Evolutionary conservation across 345 rosid species (phyloP).

Genomic region (Chamaenerion angustifolium): DNA sequence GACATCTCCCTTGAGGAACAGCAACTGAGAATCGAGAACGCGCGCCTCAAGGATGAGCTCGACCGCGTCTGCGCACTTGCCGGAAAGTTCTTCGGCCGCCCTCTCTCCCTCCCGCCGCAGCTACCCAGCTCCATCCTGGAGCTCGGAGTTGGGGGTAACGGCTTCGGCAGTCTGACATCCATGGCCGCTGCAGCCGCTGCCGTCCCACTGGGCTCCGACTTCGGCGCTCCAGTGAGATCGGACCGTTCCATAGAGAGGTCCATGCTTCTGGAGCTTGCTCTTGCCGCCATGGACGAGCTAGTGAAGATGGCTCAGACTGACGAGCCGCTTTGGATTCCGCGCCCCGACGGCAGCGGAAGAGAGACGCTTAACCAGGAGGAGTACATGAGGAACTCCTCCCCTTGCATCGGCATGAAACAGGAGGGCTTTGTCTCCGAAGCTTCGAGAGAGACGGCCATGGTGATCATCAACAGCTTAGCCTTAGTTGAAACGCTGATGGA

Average conservation of each 20-base stretch:
- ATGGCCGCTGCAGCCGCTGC: conserved; percentile 20
- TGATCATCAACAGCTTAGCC: conserved; percentile 34
- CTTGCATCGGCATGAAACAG: conserved; percentile 22
- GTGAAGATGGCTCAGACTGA: conserved; percentile 66
- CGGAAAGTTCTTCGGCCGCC: conserved; percentile 70
- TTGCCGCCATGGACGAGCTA: conserved; percentile 79
- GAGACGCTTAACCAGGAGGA: conserved; percentile 52
- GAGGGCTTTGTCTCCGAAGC: conserved; percentile 29
- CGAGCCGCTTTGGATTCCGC: conserved; percentile 63
- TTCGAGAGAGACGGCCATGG: conserved; percentile 41
- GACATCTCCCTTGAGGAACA: conserved; percentile 85
- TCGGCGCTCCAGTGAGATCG: conserved; percentile 19
- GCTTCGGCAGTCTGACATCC: conserved; percentile 28
- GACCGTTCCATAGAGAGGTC: conserved; percentile 54
- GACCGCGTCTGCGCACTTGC: conserved; percentile 82
- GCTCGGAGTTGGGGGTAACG: conserved; percentile 10
- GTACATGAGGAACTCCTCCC: conserved; percentile 31
- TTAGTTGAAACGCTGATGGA: conserved; percentile 61
- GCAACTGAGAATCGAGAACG: conserved; percentile 75
- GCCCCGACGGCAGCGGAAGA: conserved; percentile 33
- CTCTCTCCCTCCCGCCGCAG: conserved; percentile 18
- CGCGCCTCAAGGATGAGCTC: conserved; percentile 69
- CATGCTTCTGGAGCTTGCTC: conserved; percentile 65
- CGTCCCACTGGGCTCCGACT: conserved; percentile 16
- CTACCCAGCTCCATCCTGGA: conserved; percentile 66